phyloP scores from a whole-genome alignment of 176 grass and related monocot genomes.

The Triticum aestivum region DNA sequence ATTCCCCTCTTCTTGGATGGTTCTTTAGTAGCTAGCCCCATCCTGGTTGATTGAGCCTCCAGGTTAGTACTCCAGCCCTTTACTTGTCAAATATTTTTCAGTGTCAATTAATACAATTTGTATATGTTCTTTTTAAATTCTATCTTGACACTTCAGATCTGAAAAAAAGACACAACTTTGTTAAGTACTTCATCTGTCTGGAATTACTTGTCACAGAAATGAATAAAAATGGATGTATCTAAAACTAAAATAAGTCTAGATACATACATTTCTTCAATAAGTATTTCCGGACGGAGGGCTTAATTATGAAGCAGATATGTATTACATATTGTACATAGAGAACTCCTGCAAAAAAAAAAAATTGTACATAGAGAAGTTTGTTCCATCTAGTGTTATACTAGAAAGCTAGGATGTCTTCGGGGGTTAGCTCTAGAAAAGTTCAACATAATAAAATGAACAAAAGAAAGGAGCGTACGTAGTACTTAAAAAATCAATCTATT shows the following conservation, averaged over 20 bases:
- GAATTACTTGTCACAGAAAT: no score
- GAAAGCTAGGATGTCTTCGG: no score
- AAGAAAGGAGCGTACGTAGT: no score
- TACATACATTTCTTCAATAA: no score
- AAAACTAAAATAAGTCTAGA: no score
- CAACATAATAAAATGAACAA: no score
- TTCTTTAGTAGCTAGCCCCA: background rate
- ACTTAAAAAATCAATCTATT: no score
- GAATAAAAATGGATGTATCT: no score
- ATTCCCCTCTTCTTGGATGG: no score
- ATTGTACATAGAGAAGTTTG: background rate
- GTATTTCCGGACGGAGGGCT: no score
- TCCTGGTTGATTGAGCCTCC: background rate
- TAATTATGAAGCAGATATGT: background rate
- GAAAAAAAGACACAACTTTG: background rate
- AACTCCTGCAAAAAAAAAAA: no score
- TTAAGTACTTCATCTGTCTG: background rate
- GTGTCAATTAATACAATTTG: background rate
- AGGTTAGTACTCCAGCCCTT: background rate
- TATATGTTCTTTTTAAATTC: background rate
- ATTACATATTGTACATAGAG: background rate
- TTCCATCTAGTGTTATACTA: background rate
- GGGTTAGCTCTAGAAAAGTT: no score
- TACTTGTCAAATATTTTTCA: background rate
- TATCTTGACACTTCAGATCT: background rate